These are phyloP conservation scores for Coniophora puteana DNA, from an alignment of 1,284 basidiomycete species.

Conservation along the genomic window DNA sequence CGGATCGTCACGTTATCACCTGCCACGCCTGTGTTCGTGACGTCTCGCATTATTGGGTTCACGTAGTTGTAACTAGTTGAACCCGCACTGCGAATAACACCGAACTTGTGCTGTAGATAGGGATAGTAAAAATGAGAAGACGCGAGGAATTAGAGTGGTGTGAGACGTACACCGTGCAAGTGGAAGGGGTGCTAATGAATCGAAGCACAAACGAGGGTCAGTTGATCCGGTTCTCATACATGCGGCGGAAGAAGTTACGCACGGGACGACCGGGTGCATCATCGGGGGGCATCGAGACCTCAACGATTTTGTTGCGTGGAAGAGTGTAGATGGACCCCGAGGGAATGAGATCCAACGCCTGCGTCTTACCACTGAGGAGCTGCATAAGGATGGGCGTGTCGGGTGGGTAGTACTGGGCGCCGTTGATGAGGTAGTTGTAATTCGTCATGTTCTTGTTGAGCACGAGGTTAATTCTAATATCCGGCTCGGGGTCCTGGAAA, in stretches of 20 bases:
- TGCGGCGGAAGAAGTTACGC: conserved; percentile 11
- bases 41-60: conserved; percentile 37
- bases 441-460: conserved; percentile 16
- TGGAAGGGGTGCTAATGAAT: conserved; percentile 36
- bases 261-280: conserved; percentile 28
- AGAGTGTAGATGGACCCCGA: conserved; percentile 35
- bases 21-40: conserved; percentile 26
- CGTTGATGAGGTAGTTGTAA: conserved; percentile 23
- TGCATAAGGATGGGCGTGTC: conserved; percentile 42
- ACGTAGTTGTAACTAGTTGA: conserved; percentile 33
- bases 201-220: background rate
- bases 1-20: conserved; percentile 39
- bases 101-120: conserved; percentile 34
- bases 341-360: conserved; percentile 36
- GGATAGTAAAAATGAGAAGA: conserved; percentile 1
- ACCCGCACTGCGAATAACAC: conserved; percentile 36
- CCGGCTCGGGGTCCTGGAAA: conserved; percentile 19
- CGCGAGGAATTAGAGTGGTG: background rate
- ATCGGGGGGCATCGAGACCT: conserved; percentile 35
- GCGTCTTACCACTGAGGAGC: conserved; percentile 38
- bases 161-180: conserved; percentile 37
- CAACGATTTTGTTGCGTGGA: conserved; percentile 36
- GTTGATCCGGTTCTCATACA: too few species aligned
- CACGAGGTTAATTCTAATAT: conserved; percentile 23
- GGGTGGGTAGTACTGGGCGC: conserved; percentile 30